phyloP scores from a whole-genome alignment of 805 yeast genomes.

The Priceomyces melissophilus region DNA sequence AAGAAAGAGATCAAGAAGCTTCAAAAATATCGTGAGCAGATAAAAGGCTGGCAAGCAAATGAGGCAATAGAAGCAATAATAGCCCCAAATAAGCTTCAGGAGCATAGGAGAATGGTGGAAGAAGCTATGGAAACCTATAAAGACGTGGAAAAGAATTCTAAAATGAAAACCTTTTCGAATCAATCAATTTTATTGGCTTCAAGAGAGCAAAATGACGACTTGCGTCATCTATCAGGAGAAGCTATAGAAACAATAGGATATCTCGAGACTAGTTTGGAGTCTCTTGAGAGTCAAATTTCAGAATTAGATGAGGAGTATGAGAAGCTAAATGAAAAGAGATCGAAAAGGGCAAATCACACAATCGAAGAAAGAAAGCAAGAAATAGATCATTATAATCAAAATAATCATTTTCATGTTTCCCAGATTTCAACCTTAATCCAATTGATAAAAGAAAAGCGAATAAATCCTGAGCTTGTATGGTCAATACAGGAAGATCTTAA shows the following conservation, averaged over 20 bases:
- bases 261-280: constrained; percentile 27
- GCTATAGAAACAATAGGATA: constrained; percentile 32
- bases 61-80: constrained; percentile 25
- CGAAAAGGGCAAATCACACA: constrained; percentile 31
- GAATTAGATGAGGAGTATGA: constrained; percentile 39
- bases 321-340: constrained; percentile 35
- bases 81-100: constrained; percentile 27
- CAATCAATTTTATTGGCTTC: constrained; percentile 45
- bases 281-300: constrained; percentile 33
- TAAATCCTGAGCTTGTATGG: constrained; percentile 29
- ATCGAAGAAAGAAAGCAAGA: constrained; percentile 42
- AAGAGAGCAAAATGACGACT: constrained; percentile 27
- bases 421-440: constrained; percentile 30
- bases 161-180: constrained; percentile 43
- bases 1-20: constrained; percentile 45
- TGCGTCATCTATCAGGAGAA: constrained; percentile 26
- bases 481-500: constrained; percentile 39
- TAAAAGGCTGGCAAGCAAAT: constrained; percentile 43
- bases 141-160: constrained; percentile 40
- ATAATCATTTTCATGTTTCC: constrained; percentile 36
- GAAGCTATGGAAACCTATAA: constrained; percentile 46
- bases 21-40: constrained; percentile 44
- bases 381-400: constrained; percentile 26
- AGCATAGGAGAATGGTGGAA: constrained; percentile 38
- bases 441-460: constrained; percentile 22